Evolutionary conservation across 768 basidiomycete species (phyloP).

Genomic region (Auriculariales sp.): DNA sequence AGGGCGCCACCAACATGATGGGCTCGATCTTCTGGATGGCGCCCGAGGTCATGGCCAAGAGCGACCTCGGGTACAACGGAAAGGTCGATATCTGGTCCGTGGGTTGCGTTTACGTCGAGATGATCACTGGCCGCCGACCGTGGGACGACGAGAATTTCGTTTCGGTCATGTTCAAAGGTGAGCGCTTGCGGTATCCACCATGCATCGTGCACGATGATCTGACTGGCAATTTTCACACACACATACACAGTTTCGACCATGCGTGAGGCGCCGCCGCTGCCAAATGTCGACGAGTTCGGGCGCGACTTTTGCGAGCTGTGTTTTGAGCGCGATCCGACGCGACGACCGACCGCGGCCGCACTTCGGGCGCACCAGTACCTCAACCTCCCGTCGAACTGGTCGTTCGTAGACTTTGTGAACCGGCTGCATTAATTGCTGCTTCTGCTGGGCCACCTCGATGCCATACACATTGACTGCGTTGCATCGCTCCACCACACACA

Average conservation of each 20-base stretch:
- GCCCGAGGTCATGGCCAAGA: slow-evolving; percentile 21
- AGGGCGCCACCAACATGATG: slow-evolving; percentile 28
- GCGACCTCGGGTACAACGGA: slow-evolving; percentile 24
- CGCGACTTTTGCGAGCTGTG: slow-evolving; percentile 80
- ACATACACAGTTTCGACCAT: slow-evolving; percentile 69
- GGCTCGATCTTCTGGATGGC: slow-evolving; percentile 38
- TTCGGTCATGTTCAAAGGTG: slow-evolving; percentile 73
- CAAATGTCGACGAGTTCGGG: slow-evolving; percentile 59
- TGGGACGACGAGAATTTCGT: slow-evolving; percentile 67
- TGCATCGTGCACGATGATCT: neutral
- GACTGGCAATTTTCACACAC: slow-evolving; percentile 7
- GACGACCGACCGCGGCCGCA: slow-evolving; percentile 67
- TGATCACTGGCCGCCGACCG: slow-evolving; percentile 30
- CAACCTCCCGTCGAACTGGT: slow-evolving; percentile 54
- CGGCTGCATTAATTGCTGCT: too few relatives aligned
- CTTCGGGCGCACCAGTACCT: slow-evolving; percentile 72
- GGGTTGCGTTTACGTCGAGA: slow-evolving; percentile 34
- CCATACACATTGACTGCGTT: neutral
- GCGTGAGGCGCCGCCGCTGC: slow-evolving; percentile 78
- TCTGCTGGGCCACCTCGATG: neutral
- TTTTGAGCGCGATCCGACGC: slow-evolving; percentile 77
- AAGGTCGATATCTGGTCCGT: slow-evolving; percentile 36
- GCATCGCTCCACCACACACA: too few relatives aligned
- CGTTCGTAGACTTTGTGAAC: slow-evolving; percentile 54
- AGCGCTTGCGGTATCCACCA: slow-evolving; percentile 7